These are phyloP conservation scores for Chytriomyces sp. DNA, from an alignment of 192 early-diverging fungal genomes.

Conservation along the genomic window DNA sequence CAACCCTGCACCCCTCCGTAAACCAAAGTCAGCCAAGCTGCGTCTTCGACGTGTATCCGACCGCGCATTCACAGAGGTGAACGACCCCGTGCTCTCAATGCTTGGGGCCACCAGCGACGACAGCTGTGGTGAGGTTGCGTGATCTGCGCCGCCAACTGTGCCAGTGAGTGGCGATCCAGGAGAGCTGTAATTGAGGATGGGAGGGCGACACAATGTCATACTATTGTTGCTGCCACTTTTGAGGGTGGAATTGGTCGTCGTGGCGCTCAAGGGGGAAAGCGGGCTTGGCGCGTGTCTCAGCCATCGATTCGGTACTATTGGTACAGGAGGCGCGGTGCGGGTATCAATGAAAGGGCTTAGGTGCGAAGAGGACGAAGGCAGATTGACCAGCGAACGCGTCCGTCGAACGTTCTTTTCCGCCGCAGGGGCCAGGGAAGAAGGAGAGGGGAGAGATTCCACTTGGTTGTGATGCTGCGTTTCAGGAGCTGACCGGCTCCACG, in stretches of 20 bases:
- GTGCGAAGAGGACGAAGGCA: not conserved
- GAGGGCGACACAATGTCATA: too few relatives aligned
- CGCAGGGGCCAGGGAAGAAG: not conserved
- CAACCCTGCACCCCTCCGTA: too few relatives aligned
- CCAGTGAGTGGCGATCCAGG: too few relatives aligned
- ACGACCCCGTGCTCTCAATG: too few relatives aligned
- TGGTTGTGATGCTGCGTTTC: not conserved
- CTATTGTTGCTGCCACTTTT: too few relatives aligned
- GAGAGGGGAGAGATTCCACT: not conserved
- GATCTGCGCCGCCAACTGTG: too few relatives aligned
- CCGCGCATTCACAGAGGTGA: too few relatives aligned
- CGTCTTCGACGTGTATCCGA: too few relatives aligned
- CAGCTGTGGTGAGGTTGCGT: too few relatives aligned
- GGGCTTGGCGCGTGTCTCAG: not conserved
- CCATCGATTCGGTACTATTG: not conserved
- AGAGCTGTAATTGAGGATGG: too few relatives aligned
- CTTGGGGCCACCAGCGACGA: too few relatives aligned
- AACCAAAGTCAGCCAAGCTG: too few relatives aligned
- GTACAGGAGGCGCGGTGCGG: not conserved
- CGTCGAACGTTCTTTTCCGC: not conserved
- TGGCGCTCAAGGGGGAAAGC: not conserved
- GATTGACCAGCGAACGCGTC: not conserved
- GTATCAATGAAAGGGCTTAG: not conserved
- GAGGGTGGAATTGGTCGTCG: not conserved
- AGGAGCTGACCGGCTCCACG: not conserved